Evolutionary conservation across 73 alveolate genomes (phyloP), one percentile per base, ranked within the genome.

Genomic region (Uronychia setigera): DNA sequence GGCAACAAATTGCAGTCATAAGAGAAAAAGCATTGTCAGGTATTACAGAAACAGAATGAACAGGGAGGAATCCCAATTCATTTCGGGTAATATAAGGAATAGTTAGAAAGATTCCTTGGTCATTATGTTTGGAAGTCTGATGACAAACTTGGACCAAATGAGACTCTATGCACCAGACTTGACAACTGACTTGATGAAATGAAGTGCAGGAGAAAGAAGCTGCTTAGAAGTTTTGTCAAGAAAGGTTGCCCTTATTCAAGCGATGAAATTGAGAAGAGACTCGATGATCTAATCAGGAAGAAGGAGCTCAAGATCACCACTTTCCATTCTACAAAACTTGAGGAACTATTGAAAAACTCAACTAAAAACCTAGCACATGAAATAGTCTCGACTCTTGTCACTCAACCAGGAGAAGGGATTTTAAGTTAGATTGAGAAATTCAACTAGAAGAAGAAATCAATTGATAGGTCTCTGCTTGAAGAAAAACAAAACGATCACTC

Each of bases 91-190:
- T n/a, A n/a, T 46, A 46, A 19, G 19, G 67, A 46, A 5, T 46
- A 46, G 19, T 11, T 46, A 46, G 67, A 46, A 19, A 19, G 19
- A 19, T 46, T 46, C 67, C 19, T 46, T 5, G 19, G 19, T 46
- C 67, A 46, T 46, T 46, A 46, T 46, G 67, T 46, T 46, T 46
- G 67, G 67, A 46, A 46, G 67, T 19, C 67, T 46, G 67, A 46
- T 5, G 67, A 46, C 19, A 46, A 11, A 19, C n/a, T 46, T 46
- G n/a, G 19, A 19, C 19, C 67, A 46, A 46, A 19, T 19, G n/a
- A 46, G 19, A 5, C 67, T 46, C 19, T 46, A 19, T 5, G n/a
- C 5, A 5, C 19, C 67, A 46, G 67, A 19, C 19, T 46, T 5
- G 67, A 46, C 5, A 19, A 5, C 19, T 19, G 67, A 11, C n/a